Percentiles rank a stretch among this genome's conserved stretches.
Evolutionary conservation across 164 flowering plant species (phyloP).

Genomic region (Cinnamomum micranthum): DNA sequence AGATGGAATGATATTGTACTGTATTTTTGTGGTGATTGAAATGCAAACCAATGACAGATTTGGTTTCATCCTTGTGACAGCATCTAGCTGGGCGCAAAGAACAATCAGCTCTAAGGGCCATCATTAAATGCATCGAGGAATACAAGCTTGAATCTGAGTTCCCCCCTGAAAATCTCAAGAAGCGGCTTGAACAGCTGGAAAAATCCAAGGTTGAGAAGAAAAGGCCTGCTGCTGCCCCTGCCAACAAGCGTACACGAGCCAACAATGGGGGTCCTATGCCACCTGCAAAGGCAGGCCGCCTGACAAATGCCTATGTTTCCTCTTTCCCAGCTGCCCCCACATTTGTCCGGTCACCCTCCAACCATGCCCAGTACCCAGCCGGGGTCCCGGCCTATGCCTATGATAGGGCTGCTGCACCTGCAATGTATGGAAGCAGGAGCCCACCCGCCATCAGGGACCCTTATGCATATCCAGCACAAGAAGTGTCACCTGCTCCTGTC

Average conservation of each 20-base stretch:
- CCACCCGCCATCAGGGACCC: constrained; percentile 42
- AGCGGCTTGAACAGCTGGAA: constrained; percentile 89
- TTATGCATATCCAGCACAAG: constrained; percentile 60
- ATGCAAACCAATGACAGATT: neutral
- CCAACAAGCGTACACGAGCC: constrained; percentile 86
- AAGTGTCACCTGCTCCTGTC: constrained; percentile 29
- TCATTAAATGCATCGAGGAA: constrained; percentile 91
- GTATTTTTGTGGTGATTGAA: neutral
- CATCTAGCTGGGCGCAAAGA: constrained; percentile 78
- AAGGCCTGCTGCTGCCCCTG: constrained; percentile 68
- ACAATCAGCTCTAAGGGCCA: constrained; percentile 86
- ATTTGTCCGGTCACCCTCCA: constrained; percentile 56
- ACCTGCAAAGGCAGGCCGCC: constrained; percentile 96
- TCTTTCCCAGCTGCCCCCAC: constrained; percentile 79
- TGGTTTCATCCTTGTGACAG: constrained; percentile 29
- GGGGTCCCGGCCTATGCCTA: constrained; percentile 47
- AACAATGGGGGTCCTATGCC: constrained; percentile 95
- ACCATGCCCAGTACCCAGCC: constrained; percentile 52
- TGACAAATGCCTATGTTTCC: constrained; percentile 85
- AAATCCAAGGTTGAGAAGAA: constrained; percentile 80
- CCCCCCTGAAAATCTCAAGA: constrained; percentile 83
- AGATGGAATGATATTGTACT: no score
- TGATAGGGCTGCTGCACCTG: constrained; percentile 44
- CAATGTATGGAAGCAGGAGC: constrained; percentile 67
- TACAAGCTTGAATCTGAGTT: constrained; percentile 86